Conservation (phyloP, 441 rosid genomes). For the Mallotus japonicus region DNA sequence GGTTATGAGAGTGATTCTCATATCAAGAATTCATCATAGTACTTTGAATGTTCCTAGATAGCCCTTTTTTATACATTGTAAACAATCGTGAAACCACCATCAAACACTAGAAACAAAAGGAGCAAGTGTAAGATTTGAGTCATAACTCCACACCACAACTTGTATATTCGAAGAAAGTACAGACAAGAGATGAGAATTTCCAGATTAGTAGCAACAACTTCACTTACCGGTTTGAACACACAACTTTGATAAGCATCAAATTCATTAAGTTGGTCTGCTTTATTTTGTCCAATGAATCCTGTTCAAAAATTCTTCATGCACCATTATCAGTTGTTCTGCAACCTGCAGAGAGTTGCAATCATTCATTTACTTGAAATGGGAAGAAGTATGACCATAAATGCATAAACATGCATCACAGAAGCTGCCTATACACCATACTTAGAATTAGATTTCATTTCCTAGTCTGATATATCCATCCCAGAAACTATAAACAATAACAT, state of each 20-base stretch:
- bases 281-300: slow-evolving; percentile 27
- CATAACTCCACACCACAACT: too few species aligned
- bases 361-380: neutral
- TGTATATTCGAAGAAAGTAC: too few species aligned
- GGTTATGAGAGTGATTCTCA: neutral
- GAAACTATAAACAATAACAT: too few species aligned
- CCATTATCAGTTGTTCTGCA: slow-evolving; percentile 68
- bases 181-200: too few species aligned
- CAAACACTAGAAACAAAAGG: too few species aligned
- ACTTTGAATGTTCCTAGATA: neutral
- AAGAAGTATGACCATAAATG: neutral
- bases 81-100: neutral
- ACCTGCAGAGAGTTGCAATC: slow-evolving; percentile 35
- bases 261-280: neutral
- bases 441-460: neutral
- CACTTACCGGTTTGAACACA: neutral
- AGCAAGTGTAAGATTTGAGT: too few species aligned
- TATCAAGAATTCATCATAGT: neutral
- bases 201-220: neutral
- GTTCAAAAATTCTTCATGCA: slow-evolving; percentile 55
- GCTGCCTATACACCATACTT: neutral
- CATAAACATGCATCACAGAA: neutral
- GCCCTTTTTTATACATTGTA: neutral
- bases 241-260: neutral
- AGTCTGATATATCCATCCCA: too few species aligned